phyloP scores from a whole-genome alignment of 192 early-diverging fungal genomes.

The Coemansia sp. region DNA sequence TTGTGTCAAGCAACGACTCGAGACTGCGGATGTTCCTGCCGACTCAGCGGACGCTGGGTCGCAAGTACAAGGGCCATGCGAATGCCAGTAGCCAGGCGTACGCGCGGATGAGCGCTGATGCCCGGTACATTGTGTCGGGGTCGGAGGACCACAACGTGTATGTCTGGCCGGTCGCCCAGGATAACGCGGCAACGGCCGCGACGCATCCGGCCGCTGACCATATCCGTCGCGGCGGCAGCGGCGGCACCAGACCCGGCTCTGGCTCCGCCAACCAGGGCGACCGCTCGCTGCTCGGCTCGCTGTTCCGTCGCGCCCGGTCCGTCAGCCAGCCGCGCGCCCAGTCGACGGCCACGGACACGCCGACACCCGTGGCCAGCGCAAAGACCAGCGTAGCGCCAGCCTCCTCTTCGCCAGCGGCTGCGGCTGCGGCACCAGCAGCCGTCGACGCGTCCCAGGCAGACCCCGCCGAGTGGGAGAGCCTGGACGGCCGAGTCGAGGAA shows the following conservation, averaged over 20 bases:
- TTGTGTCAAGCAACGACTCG: slow-evolving; percentile 76
- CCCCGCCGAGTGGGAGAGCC: slow-evolving; percentile 49
- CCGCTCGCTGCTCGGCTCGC: slow-evolving; percentile 8
- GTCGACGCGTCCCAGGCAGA: no score
- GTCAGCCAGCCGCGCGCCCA: background rate
- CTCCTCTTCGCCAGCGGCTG: background rate
- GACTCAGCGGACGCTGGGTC: slow-evolving; percentile 68
- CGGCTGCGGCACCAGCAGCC: background rate
- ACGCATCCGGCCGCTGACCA: slow-evolving; percentile 40
- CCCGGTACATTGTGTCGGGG: slow-evolving; percentile 74
- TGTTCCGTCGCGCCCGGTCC: background rate
- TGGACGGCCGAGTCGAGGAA: slow-evolving; percentile 50
- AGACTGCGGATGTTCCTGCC: slow-evolving; percentile 75
- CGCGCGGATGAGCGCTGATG: slow-evolving; percentile 75
- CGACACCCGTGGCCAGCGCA: background rate
- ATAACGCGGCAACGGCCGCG: slow-evolving; percentile 51
- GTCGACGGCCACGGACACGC: background rate
- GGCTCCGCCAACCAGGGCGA: background rate
- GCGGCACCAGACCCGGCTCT: no score
- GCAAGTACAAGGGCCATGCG: slow-evolving; percentile 79
- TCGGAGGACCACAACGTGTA: slow-evolving; percentile 77
- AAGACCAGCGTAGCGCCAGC: background rate
- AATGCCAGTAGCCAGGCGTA: slow-evolving; percentile 68
- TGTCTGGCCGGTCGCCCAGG: slow-evolving; percentile 60
- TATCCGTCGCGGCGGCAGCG: slow-evolving; percentile 27